These are phyloP conservation scores for Kickxella alabastrina DNA, from an alignment of 192 early-diverging fungal genomes.

Conservation along the genomic window DNA sequence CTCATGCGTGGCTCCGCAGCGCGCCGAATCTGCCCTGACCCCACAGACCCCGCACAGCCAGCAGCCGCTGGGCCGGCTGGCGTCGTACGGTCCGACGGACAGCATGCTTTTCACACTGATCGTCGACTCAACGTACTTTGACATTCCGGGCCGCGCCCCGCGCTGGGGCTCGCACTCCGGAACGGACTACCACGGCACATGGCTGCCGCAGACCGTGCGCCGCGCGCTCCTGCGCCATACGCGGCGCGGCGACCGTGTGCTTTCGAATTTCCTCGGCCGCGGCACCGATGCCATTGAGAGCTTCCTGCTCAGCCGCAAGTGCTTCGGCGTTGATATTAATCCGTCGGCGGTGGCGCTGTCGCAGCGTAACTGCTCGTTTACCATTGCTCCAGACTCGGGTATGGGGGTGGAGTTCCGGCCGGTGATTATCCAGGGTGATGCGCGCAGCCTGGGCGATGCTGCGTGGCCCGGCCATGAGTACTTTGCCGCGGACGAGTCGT, in stretches of 20 bases:
- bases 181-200: constrained; percentile 91
- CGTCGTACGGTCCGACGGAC: constrained; percentile 47
- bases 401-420: constrained; percentile 77
- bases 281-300: constrained; percentile 92
- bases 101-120: constrained; percentile 64
- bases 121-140: constrained; percentile 81
- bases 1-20: constrained; percentile 24
- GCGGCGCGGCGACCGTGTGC: constrained; percentile 65
- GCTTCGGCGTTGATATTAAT: constrained; percentile 84
- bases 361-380: constrained; percentile 82
- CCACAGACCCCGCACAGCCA: constrained; percentile 19
- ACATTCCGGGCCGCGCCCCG: constrained; percentile 86
- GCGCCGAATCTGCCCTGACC: not conserved
- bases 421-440: constrained; percentile 77
- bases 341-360: constrained; percentile 80
- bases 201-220: constrained; percentile 88
- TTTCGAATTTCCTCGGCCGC: constrained; percentile 91
- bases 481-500: constrained; percentile 69
- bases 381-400: constrained; percentile 57
- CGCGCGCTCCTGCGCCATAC: constrained; percentile 77
- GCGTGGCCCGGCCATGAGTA: constrained; percentile 51
- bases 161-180: constrained; percentile 90
- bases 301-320: constrained; percentile 73
- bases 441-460: constrained; percentile 56
- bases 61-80: constrained; percentile 45